Evolutionary conservation across 139 green algal genomes (phyloP).

Genomic region (Diplosphaera chodatii): DNA sequence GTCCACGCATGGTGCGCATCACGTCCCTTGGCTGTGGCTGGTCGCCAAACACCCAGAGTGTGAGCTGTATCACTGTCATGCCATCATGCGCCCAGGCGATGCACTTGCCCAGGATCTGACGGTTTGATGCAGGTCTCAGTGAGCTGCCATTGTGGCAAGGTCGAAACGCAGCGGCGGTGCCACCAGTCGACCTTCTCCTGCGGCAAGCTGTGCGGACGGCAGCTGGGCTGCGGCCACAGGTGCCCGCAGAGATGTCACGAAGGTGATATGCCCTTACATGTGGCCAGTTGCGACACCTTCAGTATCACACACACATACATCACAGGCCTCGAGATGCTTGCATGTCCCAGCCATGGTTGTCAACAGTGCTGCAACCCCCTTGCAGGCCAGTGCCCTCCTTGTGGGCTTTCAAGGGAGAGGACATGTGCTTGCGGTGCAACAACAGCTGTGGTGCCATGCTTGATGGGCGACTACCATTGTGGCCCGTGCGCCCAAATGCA

Average conservation of each 20-base stretch:
- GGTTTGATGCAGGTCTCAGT: conserved; percentile 39
- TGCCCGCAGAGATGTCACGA: conserved; percentile 50
- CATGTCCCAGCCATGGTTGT: background rate
- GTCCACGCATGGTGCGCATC: conserved; percentile 38
- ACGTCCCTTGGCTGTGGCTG: too few relatives aligned
- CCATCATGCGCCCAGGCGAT: background rate
- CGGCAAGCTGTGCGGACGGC: conserved; percentile 31
- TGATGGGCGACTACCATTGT: conserved; percentile 43
- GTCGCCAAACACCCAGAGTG: too few relatives aligned
- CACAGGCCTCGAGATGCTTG: too few relatives aligned
- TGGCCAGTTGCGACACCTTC: too few relatives aligned
- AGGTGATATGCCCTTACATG: too few relatives aligned
- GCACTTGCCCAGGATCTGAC: too few relatives aligned
- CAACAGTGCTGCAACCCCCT: background rate
- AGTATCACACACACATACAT: too few relatives aligned
- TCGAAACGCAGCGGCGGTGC: conserved; percentile 42
- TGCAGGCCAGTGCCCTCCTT: conserved; percentile 17
- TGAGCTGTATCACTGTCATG: background rate
- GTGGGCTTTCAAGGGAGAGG: conserved; percentile 12
- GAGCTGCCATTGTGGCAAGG: conserved; percentile 56
- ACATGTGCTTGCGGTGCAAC: conserved; percentile 46
- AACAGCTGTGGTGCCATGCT: conserved; percentile 33
- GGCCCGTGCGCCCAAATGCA: conserved; percentile 48
- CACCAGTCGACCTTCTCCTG: conserved; percentile 53
- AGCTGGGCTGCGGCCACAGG: conserved; percentile 37